Base-by-base conservation (phyloP, 129 eudicot species). In the Logfia minima region DNA sequence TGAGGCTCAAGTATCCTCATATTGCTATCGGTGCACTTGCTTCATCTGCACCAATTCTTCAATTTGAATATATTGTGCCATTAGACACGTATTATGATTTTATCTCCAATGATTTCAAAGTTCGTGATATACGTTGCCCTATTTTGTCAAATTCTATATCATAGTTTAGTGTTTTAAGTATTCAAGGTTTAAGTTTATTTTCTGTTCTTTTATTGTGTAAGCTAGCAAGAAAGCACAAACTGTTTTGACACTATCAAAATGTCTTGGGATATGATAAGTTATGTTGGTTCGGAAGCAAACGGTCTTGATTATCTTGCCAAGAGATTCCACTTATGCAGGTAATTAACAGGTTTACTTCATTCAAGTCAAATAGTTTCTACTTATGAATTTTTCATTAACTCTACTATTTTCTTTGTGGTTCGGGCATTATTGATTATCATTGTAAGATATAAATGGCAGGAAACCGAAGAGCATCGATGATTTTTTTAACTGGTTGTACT, bases 1-100 rank as follows among this genome's bases (percentile, higher is more conserved):
- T 93, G 97, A 84, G 97, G 81, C 83, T 93, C 71, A 93, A 93
- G 79, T 93, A 93, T 85, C 98, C 98, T 29, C 97, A 93, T 76
- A 79, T 93, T 58, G 89, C 96, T 4, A 86, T 89, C 24, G 97
- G 96, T 60, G 97, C 98, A 24, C 90, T 93, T 67, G 96, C 97
- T 87, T 84, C 98, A 58, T 93, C 98, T 8, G 97, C 98, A 13
- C 98, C 97, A 21, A 74, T 93, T 75, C 97, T 93, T 80, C 98
- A 93, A 65, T 93, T 93, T 72, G 97, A 90, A 75, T 97, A 90
- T 88, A 82, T 93, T 70, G 97, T 90, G 71, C 97, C 92, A 18
- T 83, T 83, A 11, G 90, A 90, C 34, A 90, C 95, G 9, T 93
- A 88, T 80, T 93, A 93, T 80, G 83, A 90, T 78, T 87, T 90